Percentiles rank a stretch among this genome's conserved stretches.
Conservation (phyloP, 306 rosid species). For the Quercus bicolor region DNA sequence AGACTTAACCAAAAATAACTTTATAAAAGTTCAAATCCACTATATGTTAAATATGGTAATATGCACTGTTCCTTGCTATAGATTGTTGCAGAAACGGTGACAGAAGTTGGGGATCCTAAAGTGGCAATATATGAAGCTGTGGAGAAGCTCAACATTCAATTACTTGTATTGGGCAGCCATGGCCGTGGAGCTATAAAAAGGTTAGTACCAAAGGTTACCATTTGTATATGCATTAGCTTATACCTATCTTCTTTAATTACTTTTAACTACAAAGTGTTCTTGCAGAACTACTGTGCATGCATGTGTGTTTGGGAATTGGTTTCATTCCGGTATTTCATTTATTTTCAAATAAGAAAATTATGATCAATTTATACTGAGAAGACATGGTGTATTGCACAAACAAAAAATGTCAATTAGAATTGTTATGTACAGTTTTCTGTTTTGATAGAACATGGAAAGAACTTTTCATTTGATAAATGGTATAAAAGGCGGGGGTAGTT, state of each 20-base stretch:
- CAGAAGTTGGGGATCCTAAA: constrained; percentile 37
- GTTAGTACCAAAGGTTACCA: neutral
- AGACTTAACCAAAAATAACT: no score
- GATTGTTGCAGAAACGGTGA: constrained; percentile 27
- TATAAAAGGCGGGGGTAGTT: no score
- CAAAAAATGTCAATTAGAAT: no score
- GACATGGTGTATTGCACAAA: no score
- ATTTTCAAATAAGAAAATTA: neutral
- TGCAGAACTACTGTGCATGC: neutral
- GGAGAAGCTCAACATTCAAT: constrained; percentile 23
- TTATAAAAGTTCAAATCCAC: no score
- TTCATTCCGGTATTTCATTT: neutral
- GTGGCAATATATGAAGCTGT: constrained; percentile 38
- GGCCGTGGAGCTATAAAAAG: constrained; percentile 31
- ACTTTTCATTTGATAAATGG: no score
- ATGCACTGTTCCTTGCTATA: constrained; percentile 1
- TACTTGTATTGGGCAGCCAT: constrained; percentile 46
- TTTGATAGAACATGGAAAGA: no score
- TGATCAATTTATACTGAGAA: neutral
- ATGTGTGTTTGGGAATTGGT: neutral
- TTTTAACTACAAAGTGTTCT: neutral
- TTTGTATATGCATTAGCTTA: neutral
- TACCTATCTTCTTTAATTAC: neutral
- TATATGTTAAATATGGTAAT: neutral
- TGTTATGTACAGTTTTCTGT: no score